phyloP scores from a whole-genome alignment of 768 basidiomycete genomes.

The Xerocomus spinulosus region DNA sequence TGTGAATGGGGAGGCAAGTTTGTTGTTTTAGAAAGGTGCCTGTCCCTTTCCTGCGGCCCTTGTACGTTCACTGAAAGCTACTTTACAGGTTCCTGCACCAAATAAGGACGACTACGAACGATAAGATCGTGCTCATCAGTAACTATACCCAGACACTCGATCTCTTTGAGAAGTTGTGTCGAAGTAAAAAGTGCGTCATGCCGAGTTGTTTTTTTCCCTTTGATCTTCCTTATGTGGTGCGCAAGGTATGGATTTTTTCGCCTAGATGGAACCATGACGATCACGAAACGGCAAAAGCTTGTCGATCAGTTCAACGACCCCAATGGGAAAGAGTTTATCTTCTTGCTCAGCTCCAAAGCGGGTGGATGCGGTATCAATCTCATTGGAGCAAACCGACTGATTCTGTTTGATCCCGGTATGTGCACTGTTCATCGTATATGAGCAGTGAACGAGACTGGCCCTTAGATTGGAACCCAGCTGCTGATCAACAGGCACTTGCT shows the following conservation, averaged over 20 bases:
- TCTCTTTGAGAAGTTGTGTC: conserved; percentile 84
- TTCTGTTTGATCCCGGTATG: conserved; percentile 89
- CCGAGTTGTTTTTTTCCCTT: background rate
- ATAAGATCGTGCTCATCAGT: conserved; percentile 96
- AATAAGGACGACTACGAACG: conserved; percentile 73
- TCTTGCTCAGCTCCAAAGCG: conserved; percentile 91
- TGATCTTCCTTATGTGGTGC: background rate
- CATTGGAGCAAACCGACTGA: conserved; percentile 93
- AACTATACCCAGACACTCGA: conserved; percentile 96
- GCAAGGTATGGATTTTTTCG: conserved; percentile 86
- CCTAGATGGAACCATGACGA: conserved; percentile 92
- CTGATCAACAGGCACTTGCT: conserved; percentile 96
- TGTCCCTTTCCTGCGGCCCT: background rate
- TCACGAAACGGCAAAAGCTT: conserved; percentile 88
- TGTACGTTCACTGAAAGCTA: background rate
- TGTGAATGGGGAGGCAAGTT: conserved; percentile 92
- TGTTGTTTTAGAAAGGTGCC: conserved; percentile 82
- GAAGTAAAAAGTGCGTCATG: conserved; percentile 67
- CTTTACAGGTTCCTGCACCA: conserved; percentile 72
- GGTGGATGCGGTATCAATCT: conserved; percentile 97
- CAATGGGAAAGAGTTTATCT: conserved; percentile 88
- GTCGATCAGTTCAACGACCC: conserved; percentile 97
- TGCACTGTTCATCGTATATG: background rate
- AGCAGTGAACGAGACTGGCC: background rate
- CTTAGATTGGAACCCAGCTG: conserved; percentile 97